Percentiles rank a stretch among this genome's conserved stretches.
Conservation (phyloP, 371 early-diverging fungal genomes). For the Circinella minor region DNA sequence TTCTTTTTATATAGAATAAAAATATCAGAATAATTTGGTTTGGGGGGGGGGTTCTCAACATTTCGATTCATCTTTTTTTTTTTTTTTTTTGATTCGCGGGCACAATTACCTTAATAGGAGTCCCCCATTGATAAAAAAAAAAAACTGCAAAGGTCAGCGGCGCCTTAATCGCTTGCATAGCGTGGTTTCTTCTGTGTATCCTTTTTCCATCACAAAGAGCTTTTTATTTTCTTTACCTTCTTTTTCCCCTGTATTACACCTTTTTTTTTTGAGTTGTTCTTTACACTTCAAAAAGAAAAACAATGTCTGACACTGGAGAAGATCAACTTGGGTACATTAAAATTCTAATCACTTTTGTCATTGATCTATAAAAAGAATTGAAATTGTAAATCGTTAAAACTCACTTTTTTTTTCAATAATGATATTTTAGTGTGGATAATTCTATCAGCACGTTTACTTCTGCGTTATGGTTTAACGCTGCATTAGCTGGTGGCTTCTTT, state of each 20-base stretch:
- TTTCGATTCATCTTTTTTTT: not conserved
- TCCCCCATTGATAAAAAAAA: not conserved
- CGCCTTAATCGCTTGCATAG: slow-evolving; percentile 1
- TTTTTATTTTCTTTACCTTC: not conserved
- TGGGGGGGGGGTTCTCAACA: too few relatives aligned
- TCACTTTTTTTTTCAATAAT: not conserved
- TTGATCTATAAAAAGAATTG: too few relatives aligned
- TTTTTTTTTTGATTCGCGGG: not conserved
- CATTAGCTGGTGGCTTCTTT: slow-evolving; percentile 57
- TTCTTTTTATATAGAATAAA: not conserved
- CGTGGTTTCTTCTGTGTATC: not conserved
- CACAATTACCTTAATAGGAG: not conserved
- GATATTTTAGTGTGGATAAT: slow-evolving; percentile 35
- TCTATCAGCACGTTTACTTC: slow-evolving; percentile 66
- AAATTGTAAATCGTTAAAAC: not conserved
- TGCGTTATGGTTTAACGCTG: slow-evolving; percentile 70
- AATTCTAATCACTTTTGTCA: too few relatives aligned
- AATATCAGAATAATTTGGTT: not conserved
- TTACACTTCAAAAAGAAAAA: not conserved
- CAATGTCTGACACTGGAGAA: slow-evolving; percentile 9
- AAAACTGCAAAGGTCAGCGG: not conserved
- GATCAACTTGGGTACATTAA: slow-evolving; percentile 8
- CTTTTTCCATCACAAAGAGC: not conserved
- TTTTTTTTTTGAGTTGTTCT: slow-evolving; percentile 29
- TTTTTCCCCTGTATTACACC: not conserved